Conservation (phyloP, 352 stramenopile genomes). For the Phytophthora capsici region DNA sequence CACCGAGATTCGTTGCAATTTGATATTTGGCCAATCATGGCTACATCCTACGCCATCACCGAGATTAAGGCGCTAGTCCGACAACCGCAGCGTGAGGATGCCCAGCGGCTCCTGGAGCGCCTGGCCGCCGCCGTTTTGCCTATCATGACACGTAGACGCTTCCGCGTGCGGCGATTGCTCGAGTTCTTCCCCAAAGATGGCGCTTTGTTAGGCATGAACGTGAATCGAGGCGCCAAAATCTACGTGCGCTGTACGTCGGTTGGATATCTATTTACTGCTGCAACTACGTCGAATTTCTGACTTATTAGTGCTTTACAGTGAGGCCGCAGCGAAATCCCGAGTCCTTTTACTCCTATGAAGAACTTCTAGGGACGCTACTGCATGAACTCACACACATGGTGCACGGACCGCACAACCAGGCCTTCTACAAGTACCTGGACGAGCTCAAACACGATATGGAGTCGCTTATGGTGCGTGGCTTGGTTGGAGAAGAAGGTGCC, state of each 20-base stretch:
- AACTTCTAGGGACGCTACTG: slow-evolving; percentile 72
- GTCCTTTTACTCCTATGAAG: slow-evolving; percentile 61
- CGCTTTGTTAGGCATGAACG: slow-evolving; percentile 78
- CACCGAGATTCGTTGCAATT: neutral
- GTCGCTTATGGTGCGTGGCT: slow-evolving; percentile 54
- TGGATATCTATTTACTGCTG: neutral
- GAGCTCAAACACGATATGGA: slow-evolving; percentile 71
- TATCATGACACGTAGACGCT: slow-evolving; percentile 59
- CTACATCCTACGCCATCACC: slow-evolving; percentile 36
- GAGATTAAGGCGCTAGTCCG: slow-evolving; percentile 53
- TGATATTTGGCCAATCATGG: slow-evolving; percentile 21
- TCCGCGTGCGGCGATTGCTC: slow-evolving; percentile 57
- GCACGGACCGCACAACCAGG: slow-evolving; percentile 68
- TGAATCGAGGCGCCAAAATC: slow-evolving; percentile 75
- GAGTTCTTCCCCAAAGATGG: slow-evolving; percentile 77
- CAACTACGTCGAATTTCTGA: neutral
- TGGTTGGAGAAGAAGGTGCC: slow-evolving; percentile 52
- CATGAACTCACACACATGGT: slow-evolving; percentile 80
- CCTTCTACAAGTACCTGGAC: slow-evolving; percentile 72
- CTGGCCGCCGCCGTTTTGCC: slow-evolving; percentile 60
- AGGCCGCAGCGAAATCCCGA: slow-evolving; percentile 12
- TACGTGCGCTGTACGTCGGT: slow-evolving; percentile 61
- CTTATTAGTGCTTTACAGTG: slow-evolving; percentile 12
- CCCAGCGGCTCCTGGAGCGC: slow-evolving; percentile 54
- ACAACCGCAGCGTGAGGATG: slow-evolving; percentile 36